Evolutionary conservation across 2,329 filamentous ascomycete species (phyloP).

Genomic region (Curvularia hawaiiensis): DNA sequence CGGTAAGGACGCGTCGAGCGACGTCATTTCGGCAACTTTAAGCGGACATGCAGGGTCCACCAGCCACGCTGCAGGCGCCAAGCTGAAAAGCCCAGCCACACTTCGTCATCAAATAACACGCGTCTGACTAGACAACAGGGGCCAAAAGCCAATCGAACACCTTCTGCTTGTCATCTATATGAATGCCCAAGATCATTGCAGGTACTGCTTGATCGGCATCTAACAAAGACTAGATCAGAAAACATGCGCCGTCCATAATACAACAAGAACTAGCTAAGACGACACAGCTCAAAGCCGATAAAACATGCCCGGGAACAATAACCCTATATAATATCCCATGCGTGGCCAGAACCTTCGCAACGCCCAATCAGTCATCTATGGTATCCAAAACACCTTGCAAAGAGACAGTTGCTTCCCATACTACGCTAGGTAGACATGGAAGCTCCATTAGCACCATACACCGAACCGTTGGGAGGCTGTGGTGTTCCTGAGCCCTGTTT

Average conservation of each 20-base stretch:
- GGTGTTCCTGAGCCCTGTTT: constrained; percentile 45
- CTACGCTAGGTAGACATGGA: constrained; percentile 31
- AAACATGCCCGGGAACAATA: constrained; percentile 3
- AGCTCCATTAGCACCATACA: constrained; percentile 11
- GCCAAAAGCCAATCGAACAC: background rate
- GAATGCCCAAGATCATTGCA: background rate
- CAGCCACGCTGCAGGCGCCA: constrained; percentile 4
- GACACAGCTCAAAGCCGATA: constrained; percentile 1
- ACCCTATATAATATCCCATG: background rate
- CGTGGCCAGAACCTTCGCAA: constrained; percentile 10
- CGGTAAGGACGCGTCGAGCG: constrained; percentile 20
- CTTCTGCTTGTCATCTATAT: constrained; percentile 1
- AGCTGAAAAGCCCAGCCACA: constrained; percentile 10
- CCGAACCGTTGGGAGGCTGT: constrained; percentile 41
- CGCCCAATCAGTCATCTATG: constrained; percentile 24
- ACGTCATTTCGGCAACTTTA: constrained; percentile 26
- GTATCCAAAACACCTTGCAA: constrained; percentile 21
- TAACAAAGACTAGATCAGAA: constrained; percentile 4
- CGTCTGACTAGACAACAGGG: background rate
- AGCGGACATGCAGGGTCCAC: constrained; percentile 26
- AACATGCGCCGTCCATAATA: constrained; percentile 3
- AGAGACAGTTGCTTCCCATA: constrained; percentile 5
- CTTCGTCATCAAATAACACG: background rate
- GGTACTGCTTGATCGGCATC: background rate
- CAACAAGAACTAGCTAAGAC: background rate